Conservation (phyloP, 257 asterid species). For the Perilla frutescens region DNA sequence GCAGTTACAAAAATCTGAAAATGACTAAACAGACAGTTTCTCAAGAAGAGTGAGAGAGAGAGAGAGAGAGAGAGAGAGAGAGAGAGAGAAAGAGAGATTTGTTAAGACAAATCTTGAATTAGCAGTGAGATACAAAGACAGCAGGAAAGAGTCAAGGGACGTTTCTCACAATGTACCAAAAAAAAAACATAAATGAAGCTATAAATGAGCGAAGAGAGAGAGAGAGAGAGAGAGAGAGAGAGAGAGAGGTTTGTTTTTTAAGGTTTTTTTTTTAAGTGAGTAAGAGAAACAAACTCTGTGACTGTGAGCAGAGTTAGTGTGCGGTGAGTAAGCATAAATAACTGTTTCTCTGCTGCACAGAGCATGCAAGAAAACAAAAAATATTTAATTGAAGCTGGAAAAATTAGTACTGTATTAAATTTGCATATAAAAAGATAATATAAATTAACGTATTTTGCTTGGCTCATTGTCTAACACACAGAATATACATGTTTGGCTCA, state of each 20-base stretch:
- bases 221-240: slow-evolving; percentile 24
- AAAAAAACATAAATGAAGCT: slow-evolving; percentile 31
- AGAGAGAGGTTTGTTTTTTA: slow-evolving; percentile 4
- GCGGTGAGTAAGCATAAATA: slow-evolving; percentile 52
- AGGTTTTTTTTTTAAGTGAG: not conserved
- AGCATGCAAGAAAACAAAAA: slow-evolving; percentile 39
- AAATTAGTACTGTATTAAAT: not conserved
- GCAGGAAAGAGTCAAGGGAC: slow-evolving; percentile 20
- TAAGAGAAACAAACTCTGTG: slow-evolving; percentile 38
- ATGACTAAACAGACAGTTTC: slow-evolving; percentile 18
- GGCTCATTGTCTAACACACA: slow-evolving; percentile 25
- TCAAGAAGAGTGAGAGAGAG: not conserved
- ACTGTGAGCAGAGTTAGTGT: slow-evolving; percentile 42
- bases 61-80: not conserved
- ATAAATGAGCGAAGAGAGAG: slow-evolving; percentile 29
- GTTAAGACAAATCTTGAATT: slow-evolving; percentile 33
- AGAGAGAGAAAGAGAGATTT: slow-evolving; percentile 8
- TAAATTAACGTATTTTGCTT: not conserved
- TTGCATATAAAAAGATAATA: not conserved
- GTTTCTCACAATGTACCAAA: slow-evolving; percentile 37
- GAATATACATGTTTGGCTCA: slow-evolving; percentile 30
- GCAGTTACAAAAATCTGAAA: slow-evolving; percentile 40
- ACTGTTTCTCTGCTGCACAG: slow-evolving; percentile 34
- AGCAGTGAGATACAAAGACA: slow-evolving; percentile 17
- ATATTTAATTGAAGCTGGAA: slow-evolving; percentile 26